phyloP scores from a whole-genome alignment of 2,329 filamentous ascomycete species.

The Ascocoryne sarcoides region DNA sequence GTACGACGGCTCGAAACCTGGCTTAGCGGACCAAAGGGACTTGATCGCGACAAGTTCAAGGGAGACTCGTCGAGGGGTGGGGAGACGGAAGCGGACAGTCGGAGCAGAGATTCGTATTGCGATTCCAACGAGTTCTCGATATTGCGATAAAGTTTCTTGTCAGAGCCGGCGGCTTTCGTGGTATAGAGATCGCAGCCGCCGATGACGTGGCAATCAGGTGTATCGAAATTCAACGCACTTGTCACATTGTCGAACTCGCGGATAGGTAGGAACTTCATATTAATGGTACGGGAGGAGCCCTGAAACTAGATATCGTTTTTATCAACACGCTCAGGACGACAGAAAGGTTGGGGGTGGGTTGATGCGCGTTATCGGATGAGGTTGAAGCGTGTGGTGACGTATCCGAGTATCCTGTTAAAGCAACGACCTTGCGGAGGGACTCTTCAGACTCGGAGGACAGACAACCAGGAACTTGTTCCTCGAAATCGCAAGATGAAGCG shows the following conservation, averaged over 20 bases:
- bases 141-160: conserved; percentile 95
- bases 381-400: conserved; percentile 26
- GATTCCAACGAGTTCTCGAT: conserved; percentile 88
- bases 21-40: conserved; percentile 84
- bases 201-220: conserved; percentile 81
- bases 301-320: conserved; percentile 20
- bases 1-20: conserved; percentile 83
- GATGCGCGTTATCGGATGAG: conserved; percentile 19
- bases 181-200: conserved; percentile 96
- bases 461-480: conserved; percentile 28
- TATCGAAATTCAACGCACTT: conserved; percentile 90
- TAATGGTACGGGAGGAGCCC: conserved; percentile 14
- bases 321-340: conserved; percentile 15
- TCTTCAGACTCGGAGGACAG: conserved; percentile 29
- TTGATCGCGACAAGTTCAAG: conserved; percentile 74
- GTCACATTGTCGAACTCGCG: conserved; percentile 87
- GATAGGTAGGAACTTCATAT: conserved; percentile 75
- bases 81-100: conserved; percentile 78
- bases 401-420: conserved; percentile 26
- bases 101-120: conserved; percentile 80
- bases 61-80: conserved; percentile 63
- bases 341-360: conserved; percentile 4
- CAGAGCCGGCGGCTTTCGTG: conserved; percentile 86
- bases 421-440: conserved; percentile 22
- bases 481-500: conserved; percentile 12